Base-by-base conservation (phyloP, 768 basidiomycete genomes). In the Phylloporus rhodoxanthus region DNA sequence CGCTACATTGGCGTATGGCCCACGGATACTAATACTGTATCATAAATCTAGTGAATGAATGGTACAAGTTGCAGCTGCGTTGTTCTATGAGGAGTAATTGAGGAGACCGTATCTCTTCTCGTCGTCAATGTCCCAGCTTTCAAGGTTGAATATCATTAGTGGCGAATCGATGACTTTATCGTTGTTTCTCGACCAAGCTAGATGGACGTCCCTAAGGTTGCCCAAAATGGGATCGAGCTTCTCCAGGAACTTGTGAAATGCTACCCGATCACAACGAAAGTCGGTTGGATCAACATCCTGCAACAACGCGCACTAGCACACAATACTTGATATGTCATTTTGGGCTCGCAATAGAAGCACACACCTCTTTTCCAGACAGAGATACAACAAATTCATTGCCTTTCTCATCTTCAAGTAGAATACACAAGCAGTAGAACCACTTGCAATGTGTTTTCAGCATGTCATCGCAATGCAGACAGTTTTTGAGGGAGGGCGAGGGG, bases 401-500 rank as follows among this genome's bases (percentile, higher is more conserved):
- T 10, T 67, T 59, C 30, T 73, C 72, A 49, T 87, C 84, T 57
- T 79, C 69, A 14, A 86, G 57, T 32, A 68, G 66, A 43, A 86
- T 50, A 45, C 70, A 75, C 46, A 85, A 63, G 43, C 74, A 64
- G 48, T 75, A 85, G 42, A 69, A 63, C 48, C 74, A 74, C 30
- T 67, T 70, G 41, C 75, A 72, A 51, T 75, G 76, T 43, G 76
- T 73, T 34, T 75, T 69, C 30, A 79, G 73, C 57, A 73, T 71
- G 57, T 84, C 79, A 43, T 70, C 68, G 59, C 85, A 87, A 11
- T 62, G 59, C 5, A 72, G 60, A 56, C 85, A 87, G 20, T 69
- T 70, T 53, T 66, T 68, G 28, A 68, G 70, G 3, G 55, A 66
- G 20, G 59, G 57, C 0, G 74, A 72, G 20, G 82, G 67, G 29